phyloP scores from a whole-genome alignment of 2,329 filamentous ascomycete species.

The Lojkania enalia region DNA sequence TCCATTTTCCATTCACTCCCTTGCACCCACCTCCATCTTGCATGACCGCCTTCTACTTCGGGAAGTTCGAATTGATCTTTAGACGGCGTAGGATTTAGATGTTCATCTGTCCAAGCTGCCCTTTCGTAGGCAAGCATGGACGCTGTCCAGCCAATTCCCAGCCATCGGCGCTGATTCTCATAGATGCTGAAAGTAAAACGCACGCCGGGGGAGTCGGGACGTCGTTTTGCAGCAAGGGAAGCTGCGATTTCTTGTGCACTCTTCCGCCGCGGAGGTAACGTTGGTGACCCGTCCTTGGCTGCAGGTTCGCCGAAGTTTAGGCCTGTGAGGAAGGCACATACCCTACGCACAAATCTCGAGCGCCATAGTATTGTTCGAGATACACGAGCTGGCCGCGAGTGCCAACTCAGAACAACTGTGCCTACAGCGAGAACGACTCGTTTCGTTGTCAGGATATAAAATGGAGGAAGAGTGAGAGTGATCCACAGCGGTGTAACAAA shows the following conservation, averaged over 20 bases:
- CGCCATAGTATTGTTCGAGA: slow-evolving; percentile 89
- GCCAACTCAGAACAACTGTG: slow-evolving; percentile 87
- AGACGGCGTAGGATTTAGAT: slow-evolving; percentile 76
- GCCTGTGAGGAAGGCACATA: slow-evolving; percentile 76
- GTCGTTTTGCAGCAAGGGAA: slow-evolving; percentile 45
- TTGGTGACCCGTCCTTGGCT: slow-evolving; percentile 38
- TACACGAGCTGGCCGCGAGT: slow-evolving; percentile 83
- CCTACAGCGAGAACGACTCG: slow-evolving; percentile 84
- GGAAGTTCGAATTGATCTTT: slow-evolving; percentile 74
- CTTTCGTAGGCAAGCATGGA: slow-evolving; percentile 90
- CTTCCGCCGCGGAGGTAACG: slow-evolving; percentile 49
- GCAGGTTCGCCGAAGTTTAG: slow-evolving; percentile 65
- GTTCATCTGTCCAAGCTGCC: slow-evolving; percentile 92
- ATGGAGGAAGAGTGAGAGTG: slow-evolving; percentile 75
- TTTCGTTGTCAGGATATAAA: slow-evolving; percentile 83
- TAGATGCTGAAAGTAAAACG: slow-evolving; percentile 96
- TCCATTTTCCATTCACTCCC: slow-evolving; percentile 86
- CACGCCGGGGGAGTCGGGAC: slow-evolving; percentile 69
- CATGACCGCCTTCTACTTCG: slow-evolving; percentile 65
- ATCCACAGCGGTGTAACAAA: slow-evolving; percentile 90
- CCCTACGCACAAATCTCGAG: slow-evolving; percentile 71
- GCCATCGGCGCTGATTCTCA: slow-evolving; percentile 94
- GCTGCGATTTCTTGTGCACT: slow-evolving; percentile 54
- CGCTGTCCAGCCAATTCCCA: slow-evolving; percentile 92
- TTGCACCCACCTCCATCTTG: slow-evolving; percentile 80